These are phyloP conservation scores for Gentiana macrophylla DNA, from an alignment of 257 asterid genomes.

Conservation along the genomic window DNA sequence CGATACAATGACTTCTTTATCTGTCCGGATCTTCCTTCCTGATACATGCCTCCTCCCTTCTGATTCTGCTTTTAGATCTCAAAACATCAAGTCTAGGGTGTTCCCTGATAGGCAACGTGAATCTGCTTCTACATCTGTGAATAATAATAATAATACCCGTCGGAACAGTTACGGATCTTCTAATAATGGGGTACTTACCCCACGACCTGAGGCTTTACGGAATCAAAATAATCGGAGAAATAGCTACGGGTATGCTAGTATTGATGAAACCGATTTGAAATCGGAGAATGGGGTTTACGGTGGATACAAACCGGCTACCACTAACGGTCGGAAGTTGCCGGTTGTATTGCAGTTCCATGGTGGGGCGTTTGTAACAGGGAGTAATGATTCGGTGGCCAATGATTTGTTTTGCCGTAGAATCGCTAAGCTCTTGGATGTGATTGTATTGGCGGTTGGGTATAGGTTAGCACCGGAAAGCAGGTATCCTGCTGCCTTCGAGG, in stretches of 20 bases:
- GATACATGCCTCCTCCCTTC: slow-evolving; percentile 52
- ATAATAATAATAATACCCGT: slow-evolving; percentile 19
- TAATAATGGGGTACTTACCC: slow-evolving; percentile 14
- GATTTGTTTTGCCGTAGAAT: slow-evolving; percentile 77
- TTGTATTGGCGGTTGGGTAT: slow-evolving; percentile 84
- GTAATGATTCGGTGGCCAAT: slow-evolving; percentile 71
- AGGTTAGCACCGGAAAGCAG: slow-evolving; percentile 84
- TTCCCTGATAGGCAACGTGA: not conserved
- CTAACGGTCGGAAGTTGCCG: slow-evolving; percentile 41
- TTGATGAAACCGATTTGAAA: slow-evolving; percentile 35
- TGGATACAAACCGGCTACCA: slow-evolving; percentile 61
- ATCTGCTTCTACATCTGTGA: slow-evolving; percentile 26
- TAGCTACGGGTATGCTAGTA: slow-evolving; percentile 38
- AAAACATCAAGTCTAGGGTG: slow-evolving; percentile 16
- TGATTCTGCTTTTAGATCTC: slow-evolving; percentile 17
- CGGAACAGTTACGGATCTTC: slow-evolving; percentile 44
- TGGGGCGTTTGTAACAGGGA: slow-evolving; percentile 87
- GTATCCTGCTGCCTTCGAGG: slow-evolving; percentile 85
- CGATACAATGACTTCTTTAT: slow-evolving; percentile 67
- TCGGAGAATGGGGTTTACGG: slow-evolving; percentile 43
- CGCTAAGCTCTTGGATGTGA: slow-evolving; percentile 74
- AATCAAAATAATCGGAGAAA: slow-evolving; percentile 27
- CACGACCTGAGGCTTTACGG: slow-evolving; percentile 17
- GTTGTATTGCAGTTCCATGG: slow-evolving; percentile 88
- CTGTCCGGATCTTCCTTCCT: slow-evolving; percentile 78